Percentiles rank a stretch among this genome's conserved stretches.
phyloP scores from a whole-genome alignment of 1,139 yeast species.

The Blastobotrys capitulatus region DNA sequence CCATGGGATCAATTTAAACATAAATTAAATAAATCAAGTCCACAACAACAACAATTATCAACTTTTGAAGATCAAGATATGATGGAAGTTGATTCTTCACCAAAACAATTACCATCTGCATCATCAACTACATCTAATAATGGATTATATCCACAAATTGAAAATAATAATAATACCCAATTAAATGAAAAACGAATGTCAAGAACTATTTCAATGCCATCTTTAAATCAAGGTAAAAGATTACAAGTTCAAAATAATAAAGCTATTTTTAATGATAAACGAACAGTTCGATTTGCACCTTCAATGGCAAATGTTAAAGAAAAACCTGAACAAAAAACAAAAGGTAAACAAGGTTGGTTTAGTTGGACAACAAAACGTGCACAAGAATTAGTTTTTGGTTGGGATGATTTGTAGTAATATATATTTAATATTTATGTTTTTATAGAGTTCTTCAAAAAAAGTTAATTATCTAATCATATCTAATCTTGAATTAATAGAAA shows the following conservation, averaged over 20 bases:
- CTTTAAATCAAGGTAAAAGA: slow-evolving; percentile 18
- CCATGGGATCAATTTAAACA: not conserved
- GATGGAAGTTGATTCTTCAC: slow-evolving; percentile 16
- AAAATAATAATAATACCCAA: not conserved
- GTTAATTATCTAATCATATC: slow-evolving; percentile 2
- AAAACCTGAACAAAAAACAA: not conserved
- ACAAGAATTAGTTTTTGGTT: slow-evolving; percentile 44
- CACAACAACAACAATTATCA: too few species aligned
- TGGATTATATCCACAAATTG: slow-evolving; percentile 1
- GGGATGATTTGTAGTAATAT: slow-evolving; percentile 43
- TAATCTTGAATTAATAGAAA: not conserved
- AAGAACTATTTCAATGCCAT: slow-evolving; percentile 30
- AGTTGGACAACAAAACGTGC: slow-evolving; percentile 34
- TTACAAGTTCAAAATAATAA: slow-evolving; percentile 27
- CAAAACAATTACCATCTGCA: not conserved
- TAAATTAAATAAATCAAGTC: not conserved
- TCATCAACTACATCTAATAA: not conserved
- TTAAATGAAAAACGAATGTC: slow-evolving; percentile 14
- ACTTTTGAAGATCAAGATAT: slow-evolving; percentile 24
- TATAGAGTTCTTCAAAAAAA: not conserved
- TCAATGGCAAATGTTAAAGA: slow-evolving; percentile 20
- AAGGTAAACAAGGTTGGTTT: slow-evolving; percentile 28
- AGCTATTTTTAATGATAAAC: slow-evolving; percentile 25
- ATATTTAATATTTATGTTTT: not conserved
- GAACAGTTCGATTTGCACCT: slow-evolving; percentile 14